Evolutionary conservation across 2,329 filamentous ascomycete species (phyloP).

Genomic region (Coniosporium tulheliwenetii): DNA sequence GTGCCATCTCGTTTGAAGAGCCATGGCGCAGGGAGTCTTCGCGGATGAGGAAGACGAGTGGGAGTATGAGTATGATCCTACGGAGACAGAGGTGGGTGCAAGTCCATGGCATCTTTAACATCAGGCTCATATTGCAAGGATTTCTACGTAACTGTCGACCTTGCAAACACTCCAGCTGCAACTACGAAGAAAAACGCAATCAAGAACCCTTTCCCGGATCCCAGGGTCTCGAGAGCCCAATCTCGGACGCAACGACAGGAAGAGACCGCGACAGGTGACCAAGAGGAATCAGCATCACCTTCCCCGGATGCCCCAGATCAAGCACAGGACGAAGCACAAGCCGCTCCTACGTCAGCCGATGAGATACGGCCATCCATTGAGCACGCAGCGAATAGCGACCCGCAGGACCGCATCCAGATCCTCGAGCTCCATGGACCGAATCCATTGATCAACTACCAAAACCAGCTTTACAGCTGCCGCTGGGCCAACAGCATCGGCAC

Average conservation of each 20-base stretch:
- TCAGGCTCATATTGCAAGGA: slow-evolving; percentile 20
- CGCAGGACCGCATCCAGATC: slow-evolving; percentile 48
- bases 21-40: slow-evolving; percentile 1
- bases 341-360: not conserved
- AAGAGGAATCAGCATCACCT: slow-evolving; percentile 7
- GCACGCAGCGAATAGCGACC: slow-evolving; percentile 2
- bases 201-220: no score
- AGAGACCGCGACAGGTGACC: no score
- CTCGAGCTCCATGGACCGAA: slow-evolving; percentile 64
- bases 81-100: slow-evolving; percentile 32
- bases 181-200: no score
- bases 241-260: no score
- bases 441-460: slow-evolving; percentile 67
- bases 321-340: slow-evolving; percentile 1
- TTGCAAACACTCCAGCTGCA: slow-evolving; percentile 17
- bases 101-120: not conserved
- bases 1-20: not conserved
- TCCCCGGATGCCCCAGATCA: slow-evolving; percentile 9
- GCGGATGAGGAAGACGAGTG: slow-evolving; percentile 29
- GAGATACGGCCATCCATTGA: not conserved
- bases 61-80: slow-evolving; percentile 44
- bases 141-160: slow-evolving; percentile 44
- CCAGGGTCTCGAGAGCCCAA: no score
- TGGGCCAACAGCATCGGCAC: slow-evolving; percentile 80
- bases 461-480: slow-evolving; percentile 59